Evolutionary conservation across 2,329 filamentous ascomycete genomes (phyloP).

Genomic region (Didymella exigua): DNA sequence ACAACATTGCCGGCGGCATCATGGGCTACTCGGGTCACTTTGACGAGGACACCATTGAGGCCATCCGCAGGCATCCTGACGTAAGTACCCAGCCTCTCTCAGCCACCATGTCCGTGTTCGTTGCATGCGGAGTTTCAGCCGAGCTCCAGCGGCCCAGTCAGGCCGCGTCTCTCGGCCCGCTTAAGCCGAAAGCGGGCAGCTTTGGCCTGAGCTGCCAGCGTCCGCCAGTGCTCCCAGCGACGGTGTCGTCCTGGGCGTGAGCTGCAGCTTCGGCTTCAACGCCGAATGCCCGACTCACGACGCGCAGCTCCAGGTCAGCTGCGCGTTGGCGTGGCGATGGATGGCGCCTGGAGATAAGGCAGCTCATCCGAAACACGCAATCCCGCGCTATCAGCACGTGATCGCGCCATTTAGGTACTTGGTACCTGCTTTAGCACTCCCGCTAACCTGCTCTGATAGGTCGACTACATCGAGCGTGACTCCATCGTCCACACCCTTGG

Average conservation of each 20-base stretch:
- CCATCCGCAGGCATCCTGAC: slow-evolving; percentile 93
- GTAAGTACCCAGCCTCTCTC: slow-evolving; percentile 66
- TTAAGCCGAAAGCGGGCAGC: background rate
- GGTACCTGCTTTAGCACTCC: slow-evolving; percentile 18
- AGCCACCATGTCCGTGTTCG: background rate
- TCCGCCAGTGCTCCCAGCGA: background rate
- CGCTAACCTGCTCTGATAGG: slow-evolving; percentile 60
- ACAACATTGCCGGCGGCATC: slow-evolving; percentile 84
- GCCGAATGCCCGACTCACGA: background rate
- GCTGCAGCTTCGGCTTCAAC: background rate
- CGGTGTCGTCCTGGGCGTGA: background rate
- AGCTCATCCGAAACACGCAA: slow-evolving; percentile 41
- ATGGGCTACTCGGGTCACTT: slow-evolving; percentile 96
- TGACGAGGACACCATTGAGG: slow-evolving; percentile 88
- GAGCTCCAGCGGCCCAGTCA: slow-evolving; percentile 7
- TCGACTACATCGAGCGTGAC: slow-evolving; percentile 96
- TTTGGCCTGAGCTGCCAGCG: background rate
- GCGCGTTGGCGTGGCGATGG: slow-evolving; percentile 17
- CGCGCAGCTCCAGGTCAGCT: slow-evolving; percentile 3
- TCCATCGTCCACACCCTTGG: slow-evolving; percentile 85
- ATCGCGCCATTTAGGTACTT: slow-evolving; percentile 24
- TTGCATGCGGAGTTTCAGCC: slow-evolving; percentile 13
- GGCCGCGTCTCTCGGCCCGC: background rate
- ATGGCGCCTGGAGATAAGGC: slow-evolving; percentile 23
- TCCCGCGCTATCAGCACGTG: slow-evolving; percentile 34